Percentiles rank a stretch among this genome's conserved stretches.
phyloP scores from a whole-genome alignment of 805 yeast genomes.

The Saturnispora ahearnii region DNA sequence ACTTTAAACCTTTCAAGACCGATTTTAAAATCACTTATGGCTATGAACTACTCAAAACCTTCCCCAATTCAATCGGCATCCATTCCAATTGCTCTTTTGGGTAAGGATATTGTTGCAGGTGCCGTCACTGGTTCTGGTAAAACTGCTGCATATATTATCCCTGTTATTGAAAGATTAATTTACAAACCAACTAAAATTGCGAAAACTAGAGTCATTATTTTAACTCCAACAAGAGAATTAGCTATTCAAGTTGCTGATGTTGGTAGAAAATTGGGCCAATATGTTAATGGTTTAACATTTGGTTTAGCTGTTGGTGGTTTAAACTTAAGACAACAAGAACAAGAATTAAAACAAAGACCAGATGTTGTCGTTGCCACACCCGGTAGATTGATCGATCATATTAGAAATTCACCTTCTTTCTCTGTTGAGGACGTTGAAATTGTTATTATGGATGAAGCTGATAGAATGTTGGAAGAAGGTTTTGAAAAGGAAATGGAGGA shows the following conservation, averaged over 20 bases:
- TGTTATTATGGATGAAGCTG: constrained; percentile 94
- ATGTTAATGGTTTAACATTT: constrained; percentile 65
- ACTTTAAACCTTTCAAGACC: constrained; percentile 83
- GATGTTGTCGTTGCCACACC: constrained; percentile 98
- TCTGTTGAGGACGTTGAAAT: constrained; percentile 87
- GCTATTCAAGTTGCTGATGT: constrained; percentile 95
- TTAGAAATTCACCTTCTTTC: constrained; percentile 89
- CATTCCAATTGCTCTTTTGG: constrained; percentile 86
- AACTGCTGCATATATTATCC: constrained; percentile 96
- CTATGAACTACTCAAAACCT: constrained; percentile 77
- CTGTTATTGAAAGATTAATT: constrained; percentile 83
- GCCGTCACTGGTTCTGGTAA: constrained; percentile 99
- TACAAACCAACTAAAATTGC: constrained; percentile 83
- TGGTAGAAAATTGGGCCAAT: constrained; percentile 75
- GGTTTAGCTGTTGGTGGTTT: constrained; percentile 98
- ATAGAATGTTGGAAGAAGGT: constrained; percentile 98
- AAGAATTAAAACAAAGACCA: constrained; percentile 83
- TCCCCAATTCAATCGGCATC: constrained; percentile 92
- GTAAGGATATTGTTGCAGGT: constrained; percentile 97
- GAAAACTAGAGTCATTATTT: constrained; percentile 80
- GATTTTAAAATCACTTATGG: constrained; percentile 69
- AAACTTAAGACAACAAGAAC: constrained; percentile 91
- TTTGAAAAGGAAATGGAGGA: constrained; percentile 92
- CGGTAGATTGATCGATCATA: constrained; percentile 96
- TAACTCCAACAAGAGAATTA: constrained; percentile 96